Conservation (phyloP, 2,329 filamentous ascomycete genomes). For the Elsinoe fawcettii region DNA sequence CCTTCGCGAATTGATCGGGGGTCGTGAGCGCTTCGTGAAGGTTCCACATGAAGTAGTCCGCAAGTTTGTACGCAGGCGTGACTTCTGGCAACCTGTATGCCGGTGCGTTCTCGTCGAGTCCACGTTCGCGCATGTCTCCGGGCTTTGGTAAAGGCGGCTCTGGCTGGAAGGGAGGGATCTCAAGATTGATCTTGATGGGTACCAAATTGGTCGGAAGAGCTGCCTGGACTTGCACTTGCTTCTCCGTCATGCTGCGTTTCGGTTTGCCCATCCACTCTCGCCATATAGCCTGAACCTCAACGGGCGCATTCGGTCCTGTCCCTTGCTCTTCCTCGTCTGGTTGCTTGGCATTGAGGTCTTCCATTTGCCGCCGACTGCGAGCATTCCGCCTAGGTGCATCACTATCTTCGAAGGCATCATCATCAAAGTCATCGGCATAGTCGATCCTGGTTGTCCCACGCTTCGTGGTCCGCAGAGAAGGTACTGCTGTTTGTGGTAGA, state of each 20-base stretch:
- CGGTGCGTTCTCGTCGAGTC: constrained; percentile 63
- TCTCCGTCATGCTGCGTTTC: constrained; percentile 46
- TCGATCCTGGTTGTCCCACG: constrained; percentile 94
- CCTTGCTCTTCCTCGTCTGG: constrained; percentile 65
- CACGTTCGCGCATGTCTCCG: constrained; percentile 48
- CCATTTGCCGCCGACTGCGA: constrained; percentile 65
- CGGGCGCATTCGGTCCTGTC: constrained; percentile 70
- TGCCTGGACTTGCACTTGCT: constrained; percentile 57
- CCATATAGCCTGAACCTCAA: constrained; percentile 84
- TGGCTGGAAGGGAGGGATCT: constrained; percentile 71
- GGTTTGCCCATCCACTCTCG: constrained; percentile 88
- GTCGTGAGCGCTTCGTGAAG: constrained; percentile 89
- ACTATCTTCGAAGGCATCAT: constrained; percentile 70
- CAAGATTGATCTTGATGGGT: constrained; percentile 91
- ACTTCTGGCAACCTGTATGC: constrained; percentile 73
- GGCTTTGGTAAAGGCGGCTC: constrained; percentile 57
- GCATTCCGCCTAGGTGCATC: constrained; percentile 65
- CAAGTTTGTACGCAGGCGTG: constrained; percentile 77
- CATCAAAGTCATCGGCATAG: constrained; percentile 93
- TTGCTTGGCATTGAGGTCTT: constrained; percentile 53
- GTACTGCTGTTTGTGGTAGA: constrained; percentile 60
- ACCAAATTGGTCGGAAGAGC: constrained; percentile 82
- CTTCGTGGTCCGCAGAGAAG: constrained; percentile 81
- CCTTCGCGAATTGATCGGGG: constrained; percentile 89
- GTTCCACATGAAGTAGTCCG: constrained; percentile 97